phyloP scores from a whole-genome alignment of 2,329 filamentous ascomycete genomes.

The Claviceps arundinis region DNA sequence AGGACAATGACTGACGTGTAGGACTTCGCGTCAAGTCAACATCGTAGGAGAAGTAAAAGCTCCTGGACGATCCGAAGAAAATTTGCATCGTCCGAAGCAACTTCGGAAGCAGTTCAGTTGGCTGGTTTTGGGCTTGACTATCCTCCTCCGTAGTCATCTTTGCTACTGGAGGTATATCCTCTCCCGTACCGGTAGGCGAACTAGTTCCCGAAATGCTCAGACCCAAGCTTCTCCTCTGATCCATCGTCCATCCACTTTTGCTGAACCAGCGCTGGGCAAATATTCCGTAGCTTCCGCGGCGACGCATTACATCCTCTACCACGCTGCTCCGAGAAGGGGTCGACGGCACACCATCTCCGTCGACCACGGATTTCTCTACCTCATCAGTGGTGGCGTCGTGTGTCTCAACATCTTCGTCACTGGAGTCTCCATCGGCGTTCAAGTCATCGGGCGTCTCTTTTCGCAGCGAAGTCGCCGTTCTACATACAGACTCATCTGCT shows the following conservation, averaged over 20 bases:
- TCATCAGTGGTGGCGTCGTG: conserved; percentile 25
- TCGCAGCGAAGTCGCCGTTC: conserved; percentile 36
- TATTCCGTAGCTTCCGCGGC: conserved; percentile 70
- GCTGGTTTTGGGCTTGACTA: conserved; percentile 11
- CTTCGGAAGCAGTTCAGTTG: conserved; percentile 58
- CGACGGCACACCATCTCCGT: conserved; percentile 20
- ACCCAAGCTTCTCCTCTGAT: conserved; percentile 56
- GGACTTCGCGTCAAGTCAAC: conserved; percentile 70
- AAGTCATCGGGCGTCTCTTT: conserved; percentile 25
- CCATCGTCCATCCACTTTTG: conserved; percentile 63
- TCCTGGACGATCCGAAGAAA: conserved; percentile 67
- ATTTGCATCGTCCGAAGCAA: conserved; percentile 72
- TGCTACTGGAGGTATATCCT: conserved; percentile 7
- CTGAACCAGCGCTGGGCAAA: conserved; percentile 92
- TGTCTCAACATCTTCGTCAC: conserved; percentile 31
- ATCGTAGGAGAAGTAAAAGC: conserved; percentile 94
- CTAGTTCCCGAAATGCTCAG: conserved; percentile 34
- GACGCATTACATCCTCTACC: conserved; percentile 76
- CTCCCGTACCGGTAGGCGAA: conserved; percentile 9
- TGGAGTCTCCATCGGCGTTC: conserved; percentile 31
- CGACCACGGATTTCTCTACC: conserved; percentile 27
- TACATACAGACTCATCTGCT: conserved; percentile 56
- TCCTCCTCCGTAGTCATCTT: conserved; percentile 29
- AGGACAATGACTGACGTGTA: conserved; percentile 17
- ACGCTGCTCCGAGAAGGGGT: conserved; percentile 45